Evolutionary conservation across 116 monocot species (phyloP), one percentile per base, ranked within the genome.

Genomic region (Iris pallida): DNA sequence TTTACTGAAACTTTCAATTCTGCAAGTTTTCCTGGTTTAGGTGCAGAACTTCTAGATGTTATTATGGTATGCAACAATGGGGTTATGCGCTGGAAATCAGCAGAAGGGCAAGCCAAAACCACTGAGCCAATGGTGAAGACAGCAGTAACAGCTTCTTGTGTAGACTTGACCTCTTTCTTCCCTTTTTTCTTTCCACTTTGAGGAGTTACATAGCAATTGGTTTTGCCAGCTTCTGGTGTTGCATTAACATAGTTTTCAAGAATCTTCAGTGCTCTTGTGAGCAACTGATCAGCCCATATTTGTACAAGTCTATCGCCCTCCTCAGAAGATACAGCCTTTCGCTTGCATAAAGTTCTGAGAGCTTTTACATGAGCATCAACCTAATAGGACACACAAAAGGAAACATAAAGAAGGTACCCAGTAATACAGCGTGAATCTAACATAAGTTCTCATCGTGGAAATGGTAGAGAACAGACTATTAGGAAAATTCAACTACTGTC

Each of bases 321-420:
- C 55, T 83, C 68, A 42, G 79, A 66, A 61, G 71, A 81, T 69
- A 66, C 68, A 13, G 87, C 87, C 66, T 97, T 92, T 71, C 74
- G 75, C 73, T 85, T 92, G 89, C 97, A 97, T 72, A 97, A 75
- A 45, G 83, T 87, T 59, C 68, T 90, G 8, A 97, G 85, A 67
- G 97, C 87, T 72, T 97, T 97, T 67, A 92, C 78, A 83, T 97
- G 97, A 64, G 97, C 97, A 83, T 97, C 90, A 66, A 92, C 90
- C 97, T 97, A 69, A 64, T 42, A 62, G 66, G 51, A 67, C 46
- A 58, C 15, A 55, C n/a, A 45, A 74, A 66, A 51, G 41, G 20
- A 19, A 62, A 68, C n/a, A 53, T 52, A 43, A 63, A 63, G 17
- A 45, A 10, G 18, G 20, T 63, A 18, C 63, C 46, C 5, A 17